A percentile compares a stretch with the other conserved stretches of the same genome.
Conservation (phyloP, 2,329 filamentous ascomycete genomes). For the Eutypa lata region DNA sequence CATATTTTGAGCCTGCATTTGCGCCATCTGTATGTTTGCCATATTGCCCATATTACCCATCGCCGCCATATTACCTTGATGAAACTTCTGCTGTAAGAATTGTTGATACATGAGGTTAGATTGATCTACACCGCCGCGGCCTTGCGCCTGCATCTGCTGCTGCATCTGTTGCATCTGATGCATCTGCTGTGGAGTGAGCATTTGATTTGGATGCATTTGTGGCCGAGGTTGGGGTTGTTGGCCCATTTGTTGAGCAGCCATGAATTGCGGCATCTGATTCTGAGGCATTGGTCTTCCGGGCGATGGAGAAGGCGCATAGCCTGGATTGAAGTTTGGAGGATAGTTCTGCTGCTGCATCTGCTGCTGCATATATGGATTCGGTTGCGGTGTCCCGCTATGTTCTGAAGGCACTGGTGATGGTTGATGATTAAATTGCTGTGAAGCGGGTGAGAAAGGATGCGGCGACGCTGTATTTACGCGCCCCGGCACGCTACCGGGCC, state of each 20-base stretch:
- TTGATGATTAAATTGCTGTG: constrained; percentile 68
- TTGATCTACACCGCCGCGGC: constrained; percentile 61
- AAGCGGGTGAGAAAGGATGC: constrained; percentile 79
- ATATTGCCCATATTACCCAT: not conserved
- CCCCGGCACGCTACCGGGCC: constrained; percentile 68
- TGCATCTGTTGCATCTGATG: constrained; percentile 43
- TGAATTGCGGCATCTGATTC: constrained; percentile 24
- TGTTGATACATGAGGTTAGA: constrained; percentile 78
- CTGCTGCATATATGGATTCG: constrained; percentile 63
- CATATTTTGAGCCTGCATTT: constrained; percentile 47
- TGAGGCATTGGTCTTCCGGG: constrained; percentile 55
- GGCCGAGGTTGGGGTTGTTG: constrained; percentile 37
- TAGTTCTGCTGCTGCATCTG: constrained; percentile 56
- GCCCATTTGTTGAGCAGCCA: constrained; percentile 31
- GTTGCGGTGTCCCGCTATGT: constrained; percentile 71
- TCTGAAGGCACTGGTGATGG: constrained; percentile 76
- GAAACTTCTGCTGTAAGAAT: constrained; percentile 74
- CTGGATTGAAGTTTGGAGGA: constrained; percentile 55
- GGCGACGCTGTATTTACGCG: constrained; percentile 89
- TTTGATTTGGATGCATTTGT: constrained; percentile 33
- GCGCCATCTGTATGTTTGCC: constrained; percentile 46
- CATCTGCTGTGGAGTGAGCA: constrained; percentile 39
- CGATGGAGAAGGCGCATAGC: constrained; percentile 55
- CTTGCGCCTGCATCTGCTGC: constrained; percentile 38
- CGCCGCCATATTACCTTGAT: constrained; percentile 43